These are phyloP conservation scores for Rhododendron ferrugineum DNA, from an alignment of 148 eudicot species.

Conservation along the genomic window DNA sequence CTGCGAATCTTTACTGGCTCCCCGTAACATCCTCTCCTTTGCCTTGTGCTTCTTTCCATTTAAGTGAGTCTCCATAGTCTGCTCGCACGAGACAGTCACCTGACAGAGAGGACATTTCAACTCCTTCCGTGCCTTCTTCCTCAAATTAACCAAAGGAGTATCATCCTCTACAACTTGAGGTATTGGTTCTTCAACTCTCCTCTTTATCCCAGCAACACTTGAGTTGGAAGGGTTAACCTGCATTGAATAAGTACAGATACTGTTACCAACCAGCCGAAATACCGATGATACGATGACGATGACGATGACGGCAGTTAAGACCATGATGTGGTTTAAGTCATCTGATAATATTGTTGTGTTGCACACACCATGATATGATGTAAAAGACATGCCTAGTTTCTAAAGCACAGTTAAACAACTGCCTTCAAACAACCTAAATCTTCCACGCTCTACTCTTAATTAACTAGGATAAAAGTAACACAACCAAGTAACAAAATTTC, in stretches of 20 bases:
- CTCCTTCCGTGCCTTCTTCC: neutral
- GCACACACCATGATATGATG: neutral
- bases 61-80: neutral
- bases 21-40: too few relatives aligned
- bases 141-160: neutral
- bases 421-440: neutral
- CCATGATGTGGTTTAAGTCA: neutral
- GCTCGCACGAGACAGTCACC: neutral
- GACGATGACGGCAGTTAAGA: neutral
- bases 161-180: neutral
- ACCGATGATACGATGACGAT: neutral
- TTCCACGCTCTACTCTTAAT: neutral
- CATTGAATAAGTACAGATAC: neutral
- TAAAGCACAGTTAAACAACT: neutral
- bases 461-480: neutral
- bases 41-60: neutral
- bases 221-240: neutral
- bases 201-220: neutral
- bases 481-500: neutral
- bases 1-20: too few relatives aligned
- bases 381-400: neutral
- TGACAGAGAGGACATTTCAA: neutral
- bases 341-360: neutral
- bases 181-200: neutral
- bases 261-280: neutral